Percentiles rank a stretch among this genome's conserved stretches.
These are phyloP conservation scores for Aspergillus clavatus DNA, from an alignment of 2,329 filamentous ascomycete genomes.

Conservation along the genomic window DNA sequence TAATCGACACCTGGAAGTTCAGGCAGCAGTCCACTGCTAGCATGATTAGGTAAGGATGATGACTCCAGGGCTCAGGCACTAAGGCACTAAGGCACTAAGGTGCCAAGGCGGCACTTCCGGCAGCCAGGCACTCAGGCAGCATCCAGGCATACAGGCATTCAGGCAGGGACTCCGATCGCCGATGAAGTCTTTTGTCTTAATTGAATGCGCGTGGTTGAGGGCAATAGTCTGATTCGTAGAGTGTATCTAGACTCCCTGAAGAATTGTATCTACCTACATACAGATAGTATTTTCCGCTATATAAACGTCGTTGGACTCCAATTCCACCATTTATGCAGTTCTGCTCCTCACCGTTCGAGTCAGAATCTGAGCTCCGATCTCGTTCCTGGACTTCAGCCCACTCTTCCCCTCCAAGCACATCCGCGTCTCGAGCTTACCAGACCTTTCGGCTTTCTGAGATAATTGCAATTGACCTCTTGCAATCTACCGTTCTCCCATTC, in stretches of 20 bases:
- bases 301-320: too few relatives aligned
- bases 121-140: neutral
- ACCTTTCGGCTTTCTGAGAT: too few relatives aligned
- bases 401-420: neutral
- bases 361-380: neutral
- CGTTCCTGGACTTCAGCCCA: neutral
- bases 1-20: constrained; percentile 24
- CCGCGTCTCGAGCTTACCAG: too few relatives aligned
- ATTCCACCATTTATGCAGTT: too few relatives aligned
- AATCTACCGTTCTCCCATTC: too few relatives aligned
- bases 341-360: neutral
- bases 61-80: constrained; percentile 8
- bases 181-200: too few relatives aligned
- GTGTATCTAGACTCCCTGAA: neutral
- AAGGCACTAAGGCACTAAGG: neutral
- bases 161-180: neutral
- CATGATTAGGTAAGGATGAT: constrained; percentile 8
- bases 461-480: neutral
- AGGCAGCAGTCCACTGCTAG: constrained; percentile 7
- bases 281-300: too few relatives aligned
- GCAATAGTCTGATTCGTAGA: neutral
- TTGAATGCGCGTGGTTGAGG: neutral
- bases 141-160: too few relatives aligned
- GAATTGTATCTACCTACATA: too few relatives aligned
- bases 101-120: neutral